Evolutionary conservation across 768 basidiomycete species (phyloP).

Genomic region (Psilocybe subaeruginosa): DNA sequence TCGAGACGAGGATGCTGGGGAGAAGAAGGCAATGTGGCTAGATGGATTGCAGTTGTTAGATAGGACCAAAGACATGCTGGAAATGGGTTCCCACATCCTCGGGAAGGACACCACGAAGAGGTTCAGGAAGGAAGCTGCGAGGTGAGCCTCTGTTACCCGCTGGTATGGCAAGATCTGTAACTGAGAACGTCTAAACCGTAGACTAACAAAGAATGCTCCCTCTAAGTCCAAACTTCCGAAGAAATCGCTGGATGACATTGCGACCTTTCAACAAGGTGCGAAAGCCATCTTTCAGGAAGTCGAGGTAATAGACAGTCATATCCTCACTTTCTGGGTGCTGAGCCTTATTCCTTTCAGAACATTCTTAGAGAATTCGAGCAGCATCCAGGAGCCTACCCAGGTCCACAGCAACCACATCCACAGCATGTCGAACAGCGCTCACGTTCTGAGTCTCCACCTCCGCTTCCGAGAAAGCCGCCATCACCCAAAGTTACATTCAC

Average conservation of each 20-base stretch:
- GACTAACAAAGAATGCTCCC: slow-evolving; percentile 28
- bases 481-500: slow-evolving; percentile 30
- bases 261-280: slow-evolving; percentile 25
- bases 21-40: slow-evolving; percentile 25
- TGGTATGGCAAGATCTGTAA: not conserved
- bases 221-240: slow-evolving; percentile 28
- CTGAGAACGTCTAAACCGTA: slow-evolving; percentile 5
- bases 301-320: slow-evolving; percentile 16
- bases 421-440: slow-evolving; percentile 19
- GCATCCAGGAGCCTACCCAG: slow-evolving; percentile 13
- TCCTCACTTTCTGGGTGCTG: not conserved
- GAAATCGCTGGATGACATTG: slow-evolving; percentile 22
- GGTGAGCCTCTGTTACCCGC: slow-evolving; percentile 17
- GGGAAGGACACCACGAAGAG: slow-evolving; percentile 28
- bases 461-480: slow-evolving; percentile 27
- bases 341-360: slow-evolving; percentile 14
- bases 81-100: slow-evolving; percentile 22
- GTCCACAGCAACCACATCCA: slow-evolving; percentile 5
- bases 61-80: slow-evolving; percentile 27
- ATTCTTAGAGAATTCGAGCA: slow-evolving; percentile 26
- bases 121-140: slow-evolving; percentile 29
- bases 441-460: slow-evolving; percentile 27
- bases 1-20: slow-evolving; percentile 13
- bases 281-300: slow-evolving; percentile 25
- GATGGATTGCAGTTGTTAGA: slow-evolving; percentile 25